These are phyloP conservation scores for Ogataea ramenticola DNA, from an alignment of 805 yeast species.

Conservation along the genomic window DNA sequence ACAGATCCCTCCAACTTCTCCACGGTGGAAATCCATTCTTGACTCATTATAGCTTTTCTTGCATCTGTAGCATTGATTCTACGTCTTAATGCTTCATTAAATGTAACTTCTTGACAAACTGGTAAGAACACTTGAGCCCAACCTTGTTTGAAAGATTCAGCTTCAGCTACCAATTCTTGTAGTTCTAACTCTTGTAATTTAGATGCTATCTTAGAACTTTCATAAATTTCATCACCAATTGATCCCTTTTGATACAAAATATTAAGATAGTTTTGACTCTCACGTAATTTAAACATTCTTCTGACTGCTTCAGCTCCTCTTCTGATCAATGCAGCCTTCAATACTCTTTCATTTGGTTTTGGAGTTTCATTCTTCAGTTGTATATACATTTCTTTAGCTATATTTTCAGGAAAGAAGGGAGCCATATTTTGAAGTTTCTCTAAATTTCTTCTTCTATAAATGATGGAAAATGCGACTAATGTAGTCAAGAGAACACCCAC, in stretches of 20 bases:
- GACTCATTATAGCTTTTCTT: slow-evolving; percentile 28
- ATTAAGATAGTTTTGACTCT: slow-evolving; percentile 61
- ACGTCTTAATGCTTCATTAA: slow-evolving; percentile 85
- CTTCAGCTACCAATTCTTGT: slow-evolving; percentile 66
- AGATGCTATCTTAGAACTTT: slow-evolving; percentile 69
- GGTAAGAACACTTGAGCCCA: slow-evolving; percentile 78
- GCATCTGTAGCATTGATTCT: slow-evolving; percentile 46
- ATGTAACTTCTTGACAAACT: slow-evolving; percentile 80
- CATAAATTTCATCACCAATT: slow-evolving; percentile 83
- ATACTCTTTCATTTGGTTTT: slow-evolving; percentile 58
- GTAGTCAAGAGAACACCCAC: slow-evolving; percentile 62
- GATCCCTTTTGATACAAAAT: slow-evolving; percentile 79
- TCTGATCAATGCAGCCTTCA: slow-evolving; percentile 42
- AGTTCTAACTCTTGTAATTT: slow-evolving; percentile 79
- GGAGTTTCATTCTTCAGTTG: slow-evolving; percentile 48
- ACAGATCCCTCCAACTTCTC: slow-evolving; percentile 13
- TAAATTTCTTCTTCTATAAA: slow-evolving; percentile 53
- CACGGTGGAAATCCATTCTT: slow-evolving; percentile 24
- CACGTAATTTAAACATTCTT: slow-evolving; percentile 76
- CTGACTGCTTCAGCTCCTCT: slow-evolving; percentile 82
- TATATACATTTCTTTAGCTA: slow-evolving; percentile 55
- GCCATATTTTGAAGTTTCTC: slow-evolving; percentile 48
- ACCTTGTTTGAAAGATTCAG: slow-evolving; percentile 63
- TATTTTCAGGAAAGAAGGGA: slow-evolving; percentile 70
- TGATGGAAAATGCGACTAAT: slow-evolving; percentile 59